A percentile compares a stretch with the other conserved stretches of the same genome.
phyloP scores from a whole-genome alignment of 345 rosid species.

The Eucalyptus lansdowneana region DNA sequence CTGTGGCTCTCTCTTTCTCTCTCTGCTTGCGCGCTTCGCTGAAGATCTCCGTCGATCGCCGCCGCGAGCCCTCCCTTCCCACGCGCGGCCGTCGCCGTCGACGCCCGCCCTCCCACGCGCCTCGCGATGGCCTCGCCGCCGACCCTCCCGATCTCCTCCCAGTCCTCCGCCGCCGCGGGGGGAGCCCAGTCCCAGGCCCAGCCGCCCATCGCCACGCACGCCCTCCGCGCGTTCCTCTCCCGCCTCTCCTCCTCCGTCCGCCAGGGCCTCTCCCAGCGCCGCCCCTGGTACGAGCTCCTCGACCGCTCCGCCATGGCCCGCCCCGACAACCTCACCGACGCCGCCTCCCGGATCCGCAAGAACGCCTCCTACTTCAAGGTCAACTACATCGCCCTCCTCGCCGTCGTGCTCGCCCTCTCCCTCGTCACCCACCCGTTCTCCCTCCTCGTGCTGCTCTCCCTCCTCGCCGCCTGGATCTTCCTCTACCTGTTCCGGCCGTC shows the following conservation, averaged over 20 bases:
- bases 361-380: slow-evolving; percentile 62
- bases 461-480: slow-evolving; percentile 46
- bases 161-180: slow-evolving; percentile 10
- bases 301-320: slow-evolving; percentile 51
- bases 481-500: slow-evolving; percentile 64
- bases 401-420: slow-evolving; percentile 50
- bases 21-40: background rate
- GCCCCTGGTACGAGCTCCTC: slow-evolving; percentile 65
- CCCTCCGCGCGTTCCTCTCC: slow-evolving; percentile 58
- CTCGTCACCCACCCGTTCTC: slow-evolving; percentile 68
- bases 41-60: background rate
- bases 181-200: slow-evolving; percentile 31
- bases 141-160: slow-evolving; percentile 35
- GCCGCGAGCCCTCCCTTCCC: background rate
- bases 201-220: slow-evolving; percentile 63
- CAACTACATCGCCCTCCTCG: slow-evolving; percentile 51
- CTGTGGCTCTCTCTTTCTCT: background rate
- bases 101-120: background rate
- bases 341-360: slow-evolving; percentile 59
- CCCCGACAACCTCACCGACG: slow-evolving; percentile 55
- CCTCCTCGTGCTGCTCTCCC: slow-evolving; percentile 54
- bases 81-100: background rate
- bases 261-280: slow-evolving; percentile 62
- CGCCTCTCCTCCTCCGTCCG: slow-evolving; percentile 67
- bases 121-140: slow-evolving; percentile 38